Conservation (phyloP, 2,329 filamentous ascomycete species). For the Phialocephala subalpina region DNA sequence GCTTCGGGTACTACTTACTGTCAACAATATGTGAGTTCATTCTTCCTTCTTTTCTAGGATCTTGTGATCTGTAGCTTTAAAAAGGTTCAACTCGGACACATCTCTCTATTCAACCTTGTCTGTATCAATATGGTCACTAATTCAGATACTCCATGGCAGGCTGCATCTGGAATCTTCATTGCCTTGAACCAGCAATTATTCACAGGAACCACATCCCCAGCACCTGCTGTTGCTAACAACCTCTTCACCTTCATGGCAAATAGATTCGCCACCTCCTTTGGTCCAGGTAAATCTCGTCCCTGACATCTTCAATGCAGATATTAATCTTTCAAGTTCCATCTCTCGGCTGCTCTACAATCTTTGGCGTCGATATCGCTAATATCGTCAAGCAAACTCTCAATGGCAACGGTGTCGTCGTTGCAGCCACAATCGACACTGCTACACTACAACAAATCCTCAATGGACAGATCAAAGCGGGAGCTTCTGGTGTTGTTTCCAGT, state of each 20-base stretch:
- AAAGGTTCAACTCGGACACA: no score
- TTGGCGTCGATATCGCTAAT: neutral
- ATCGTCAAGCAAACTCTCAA: slow-evolving; percentile 1
- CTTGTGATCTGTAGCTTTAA: no score
- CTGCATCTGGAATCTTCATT: neutral
- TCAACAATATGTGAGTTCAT: neutral
- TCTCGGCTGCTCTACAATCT: neutral
- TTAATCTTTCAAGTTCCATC: neutral
- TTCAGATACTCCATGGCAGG: neutral
- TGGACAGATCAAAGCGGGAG: neutral
- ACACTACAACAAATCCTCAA: neutral
- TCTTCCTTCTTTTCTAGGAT: no score
- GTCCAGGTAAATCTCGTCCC: neutral
- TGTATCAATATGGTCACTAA: no score
- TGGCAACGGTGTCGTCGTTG: neutral
- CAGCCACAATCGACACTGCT: neutral
- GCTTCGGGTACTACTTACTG: slow-evolving; percentile 17
- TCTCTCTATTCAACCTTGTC: no score
- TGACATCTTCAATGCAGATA: neutral
- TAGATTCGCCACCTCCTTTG: neutral
- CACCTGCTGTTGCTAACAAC: neutral
- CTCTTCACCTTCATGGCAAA: neutral
- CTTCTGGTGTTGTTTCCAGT: neutral
- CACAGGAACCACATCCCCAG: neutral
- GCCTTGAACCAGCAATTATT: neutral